Evolutionary conservation across 306 rosid genomes (phyloP), one percentile per base, ranked within the genome.

Genomic region (Senna siamea): DNA sequence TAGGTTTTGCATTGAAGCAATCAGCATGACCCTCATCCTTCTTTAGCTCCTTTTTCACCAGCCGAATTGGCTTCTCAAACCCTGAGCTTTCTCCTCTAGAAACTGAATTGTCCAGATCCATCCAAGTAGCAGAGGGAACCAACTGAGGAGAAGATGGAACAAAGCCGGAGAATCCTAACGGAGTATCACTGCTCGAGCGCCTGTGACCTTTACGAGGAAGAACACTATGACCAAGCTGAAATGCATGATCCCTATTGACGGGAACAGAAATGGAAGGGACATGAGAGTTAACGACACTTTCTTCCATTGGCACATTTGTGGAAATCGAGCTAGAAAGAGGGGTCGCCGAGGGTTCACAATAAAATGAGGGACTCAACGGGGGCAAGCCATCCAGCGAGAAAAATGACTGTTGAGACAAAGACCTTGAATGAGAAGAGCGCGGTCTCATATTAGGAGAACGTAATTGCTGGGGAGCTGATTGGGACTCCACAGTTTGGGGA

Each of bases 121-220:
- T 81, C 72, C 81, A 69, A 32, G 76, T 5, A 44, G 80, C 72
- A 9, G 81, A 44, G 17, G 92, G 82, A 37, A 76, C 76, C 55
- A 77, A 20, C 38, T 80, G 96, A 58, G 94, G 92, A 2, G 73
- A 76, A 38, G 90, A 82, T 50, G 85, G 89, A 70, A 77, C 57
- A 55, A 81, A 74, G 32, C 85, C 89, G 4, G 96, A 84, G 40
- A 92, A 85, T 59, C 90, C 93, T 11, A 88, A 74, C 4, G 91
- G 88, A 38, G 91, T 79, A 82, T 92, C 98, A 69, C 98, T 92
- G 70, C 75, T 90, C 2, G 90, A 86, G 1, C 96, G 93, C 75
- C 98, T 69, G 69, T 92, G 98, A 1, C 93, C 98, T 59, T 84
- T 88, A 9, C 92, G 88, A 4, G 98, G 96, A 0, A 96, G 98